Base-by-base conservation (phyloP, 2,329 filamentous ascomycete genomes). In the Hansfordia pulvinata region DNA sequence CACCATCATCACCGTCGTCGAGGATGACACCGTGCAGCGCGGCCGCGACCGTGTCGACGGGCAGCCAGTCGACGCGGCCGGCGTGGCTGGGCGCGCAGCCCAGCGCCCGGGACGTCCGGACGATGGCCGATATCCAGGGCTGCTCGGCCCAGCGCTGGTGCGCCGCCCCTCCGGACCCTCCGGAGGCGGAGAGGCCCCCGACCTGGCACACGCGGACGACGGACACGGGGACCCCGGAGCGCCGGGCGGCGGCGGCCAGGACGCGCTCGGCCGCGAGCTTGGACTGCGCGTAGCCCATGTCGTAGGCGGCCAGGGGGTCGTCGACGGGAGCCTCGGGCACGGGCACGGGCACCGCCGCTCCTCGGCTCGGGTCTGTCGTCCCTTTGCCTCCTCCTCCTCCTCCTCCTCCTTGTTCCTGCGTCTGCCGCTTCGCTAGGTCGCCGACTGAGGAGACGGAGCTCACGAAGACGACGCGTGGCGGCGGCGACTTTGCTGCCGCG, bases 381-480 rank as follows among this genome's bases (percentile, higher is more conserved):
- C n/a, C n/a, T n/a, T n/a, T n/a, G n/a, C n/a, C n/a, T n/a, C n/a
- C n/a, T n/a, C n/a, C n/a, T n/a, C n/a, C n/a, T n/a, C n/a, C n/a
- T n/a, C n/a, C n/a, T n/a, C n/a, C n/a, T n/a, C n/a, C n/a, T n/a
- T n/a, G n/a, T n/a, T n/a, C n/a, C n/a, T n/a, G n/a, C 4, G 12
- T 29, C 2, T 17, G 16, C 14, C 22, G 31, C 3, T 6, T 19
- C 9, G 34, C 33, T 10, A 39, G 19, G n/a, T 12, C 19, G 4
- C 17, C 34, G 3, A 40, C 35, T 2, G 37, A 35, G 4, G 37
- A 31, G 2, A 36, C 8, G 1, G 37, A 46, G 40, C 39, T 39
- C 31, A 47, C 26, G 35, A 45, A 34, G 34, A 50, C 26, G 30
- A 40, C 20, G 24, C 28, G 30, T n/a, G n/a, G n/a, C n/a, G n/a